These are phyloP conservation scores for Plectosphaerella plurivora DNA, from an alignment of 2,329 filamentous ascomycete species.

Conservation along the genomic window DNA sequence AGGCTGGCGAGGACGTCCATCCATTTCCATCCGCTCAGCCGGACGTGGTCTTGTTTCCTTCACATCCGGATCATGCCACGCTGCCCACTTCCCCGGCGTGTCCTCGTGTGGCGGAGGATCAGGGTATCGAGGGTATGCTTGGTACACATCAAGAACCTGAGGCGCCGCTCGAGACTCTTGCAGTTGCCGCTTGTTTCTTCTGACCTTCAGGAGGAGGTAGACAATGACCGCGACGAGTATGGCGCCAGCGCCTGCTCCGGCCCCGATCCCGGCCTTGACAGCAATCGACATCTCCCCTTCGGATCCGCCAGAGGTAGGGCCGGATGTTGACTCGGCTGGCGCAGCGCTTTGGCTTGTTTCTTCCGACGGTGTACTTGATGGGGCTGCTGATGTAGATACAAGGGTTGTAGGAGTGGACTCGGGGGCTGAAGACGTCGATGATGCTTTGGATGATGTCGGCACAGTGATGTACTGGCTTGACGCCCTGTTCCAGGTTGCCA, in stretches of 20 bases:
- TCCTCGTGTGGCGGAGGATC: not conserved
- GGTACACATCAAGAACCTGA: not conserved
- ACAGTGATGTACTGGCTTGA: slow-evolving; percentile 13
- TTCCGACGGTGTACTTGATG: not conserved
- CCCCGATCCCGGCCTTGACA: not conserved
- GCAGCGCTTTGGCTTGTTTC: too few species aligned
- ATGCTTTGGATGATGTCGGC: slow-evolving; percentile 1
- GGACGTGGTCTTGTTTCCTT: not conserved
- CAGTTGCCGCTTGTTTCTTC: not conserved
- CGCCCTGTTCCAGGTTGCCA: slow-evolving; percentile 15
- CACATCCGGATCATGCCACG: not conserved
- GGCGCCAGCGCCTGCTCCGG: not conserved
- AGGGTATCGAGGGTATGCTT: not conserved
- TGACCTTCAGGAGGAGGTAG: not conserved
- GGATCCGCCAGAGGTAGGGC: not conserved
- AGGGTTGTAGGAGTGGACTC: not conserved
- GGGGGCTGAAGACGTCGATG: not conserved
- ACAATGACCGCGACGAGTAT: not conserved
- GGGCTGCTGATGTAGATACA: not conserved
- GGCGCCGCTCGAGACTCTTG: not conserved
- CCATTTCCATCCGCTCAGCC: not conserved
- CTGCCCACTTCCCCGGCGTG: too few species aligned
- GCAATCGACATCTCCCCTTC: not conserved
- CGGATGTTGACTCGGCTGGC: not conserved
- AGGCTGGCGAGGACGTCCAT: not conserved